A percentile compares a stretch with the other conserved stretches of the same genome.
Conservation (phyloP, 306 rosid genomes). For the Glycine latifolia region DNA sequence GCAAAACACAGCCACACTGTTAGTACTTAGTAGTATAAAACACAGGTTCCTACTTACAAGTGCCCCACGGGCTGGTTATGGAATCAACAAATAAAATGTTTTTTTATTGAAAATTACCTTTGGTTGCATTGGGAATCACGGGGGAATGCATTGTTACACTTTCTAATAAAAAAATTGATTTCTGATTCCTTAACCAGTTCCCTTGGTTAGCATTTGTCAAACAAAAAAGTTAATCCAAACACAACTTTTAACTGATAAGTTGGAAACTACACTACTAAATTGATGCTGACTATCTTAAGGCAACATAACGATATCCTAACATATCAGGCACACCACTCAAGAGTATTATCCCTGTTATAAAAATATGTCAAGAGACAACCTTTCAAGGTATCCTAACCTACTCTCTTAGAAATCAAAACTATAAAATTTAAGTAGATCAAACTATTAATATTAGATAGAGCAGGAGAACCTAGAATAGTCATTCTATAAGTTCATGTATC, state of each 20-base stretch:
- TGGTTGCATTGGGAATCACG: background rate
- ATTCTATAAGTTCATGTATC: background rate
- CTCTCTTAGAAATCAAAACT: background rate
- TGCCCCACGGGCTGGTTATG: background rate
- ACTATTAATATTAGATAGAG: conserved; percentile 14
- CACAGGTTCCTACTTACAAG: background rate
- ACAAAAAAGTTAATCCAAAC: background rate
- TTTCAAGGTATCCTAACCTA: background rate
- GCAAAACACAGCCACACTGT: background rate
- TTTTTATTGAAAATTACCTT: background rate
- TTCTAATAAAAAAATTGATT: background rate
- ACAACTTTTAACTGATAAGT: background rate
- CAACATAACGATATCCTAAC: background rate
- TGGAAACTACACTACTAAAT: background rate
- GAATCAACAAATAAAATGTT: background rate
- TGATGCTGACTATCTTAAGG: conserved; percentile 3
- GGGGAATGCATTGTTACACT: background rate
- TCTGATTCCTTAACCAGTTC: background rate
- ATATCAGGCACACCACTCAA: background rate
- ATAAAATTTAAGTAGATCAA: conserved; percentile 22
- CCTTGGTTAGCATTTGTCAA: background rate
- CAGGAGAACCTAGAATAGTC: conserved; percentile 14
- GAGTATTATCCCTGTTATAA: background rate
- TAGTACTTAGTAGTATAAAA: background rate
- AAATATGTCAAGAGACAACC: background rate